Evolutionary conservation across 169 alveolate genomes (phyloP).

Genomic region (Toxoplasma gondii): DNA sequence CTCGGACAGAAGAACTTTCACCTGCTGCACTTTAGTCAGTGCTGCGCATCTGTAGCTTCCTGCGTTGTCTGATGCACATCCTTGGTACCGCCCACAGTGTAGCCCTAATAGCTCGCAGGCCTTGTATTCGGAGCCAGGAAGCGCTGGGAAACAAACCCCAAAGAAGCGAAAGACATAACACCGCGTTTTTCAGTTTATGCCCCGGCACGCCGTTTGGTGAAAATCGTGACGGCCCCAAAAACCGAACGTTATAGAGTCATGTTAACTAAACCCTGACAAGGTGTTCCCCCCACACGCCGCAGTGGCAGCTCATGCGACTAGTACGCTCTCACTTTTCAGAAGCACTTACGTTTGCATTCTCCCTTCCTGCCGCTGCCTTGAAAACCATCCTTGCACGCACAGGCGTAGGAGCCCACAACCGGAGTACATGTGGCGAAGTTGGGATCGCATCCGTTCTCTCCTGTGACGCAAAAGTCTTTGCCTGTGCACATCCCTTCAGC

Average conservation of each 20-base stretch:
- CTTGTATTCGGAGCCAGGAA: constrained; percentile 44
- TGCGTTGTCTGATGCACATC: constrained; percentile 37
- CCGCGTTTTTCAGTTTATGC: neutral
- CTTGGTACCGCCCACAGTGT: constrained; percentile 44
- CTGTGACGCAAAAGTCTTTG: constrained; percentile 48
- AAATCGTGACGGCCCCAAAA: neutral
- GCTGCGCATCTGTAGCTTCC: constrained; percentile 55
- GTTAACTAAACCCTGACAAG: neutral
- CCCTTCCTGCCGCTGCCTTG: constrained; percentile 58
- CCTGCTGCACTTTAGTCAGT: constrained; percentile 31
- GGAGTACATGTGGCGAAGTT: constrained; percentile 57
- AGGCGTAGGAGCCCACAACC: constrained; percentile 61
- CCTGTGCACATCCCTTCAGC: neutral
- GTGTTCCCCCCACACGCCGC: neutral
- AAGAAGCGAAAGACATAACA: no score
- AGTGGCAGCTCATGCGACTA: neutral
- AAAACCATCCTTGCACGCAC: constrained; percentile 66
- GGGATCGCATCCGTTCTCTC: constrained; percentile 54
- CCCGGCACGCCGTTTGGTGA: neutral
- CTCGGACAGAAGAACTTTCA: constrained; percentile 33
- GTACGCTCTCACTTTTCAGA: neutral
- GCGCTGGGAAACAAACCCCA: constrained; percentile 15
- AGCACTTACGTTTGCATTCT: constrained; percentile 49
- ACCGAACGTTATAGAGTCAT: neutral
- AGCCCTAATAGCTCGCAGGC: constrained; percentile 53